Conservation (phyloP, 306 rosid species). For the Sindora glabra region DNA sequence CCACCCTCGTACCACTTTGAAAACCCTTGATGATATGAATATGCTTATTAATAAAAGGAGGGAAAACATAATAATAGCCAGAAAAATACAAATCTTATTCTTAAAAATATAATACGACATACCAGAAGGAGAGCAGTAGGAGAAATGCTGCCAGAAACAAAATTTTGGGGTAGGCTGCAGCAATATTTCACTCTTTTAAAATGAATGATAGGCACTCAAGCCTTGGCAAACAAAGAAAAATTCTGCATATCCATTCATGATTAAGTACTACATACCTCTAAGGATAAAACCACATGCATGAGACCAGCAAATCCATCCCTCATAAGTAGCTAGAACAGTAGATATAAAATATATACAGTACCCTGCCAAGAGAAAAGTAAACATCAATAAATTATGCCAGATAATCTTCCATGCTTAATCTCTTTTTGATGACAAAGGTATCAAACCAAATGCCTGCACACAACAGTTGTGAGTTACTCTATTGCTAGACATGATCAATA, state of each 20-base stretch:
- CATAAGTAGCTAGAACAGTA: slow-evolving; percentile 39
- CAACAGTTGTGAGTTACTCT: background rate
- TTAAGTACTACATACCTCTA: slow-evolving; percentile 41
- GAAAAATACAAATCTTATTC: no score
- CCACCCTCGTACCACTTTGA: no score
- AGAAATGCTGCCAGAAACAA: slow-evolving; percentile 58
- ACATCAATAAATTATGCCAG: slow-evolving; percentile 4
- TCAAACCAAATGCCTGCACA: no score
- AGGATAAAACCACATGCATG: slow-evolving; percentile 53
- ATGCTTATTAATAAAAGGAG: background rate
- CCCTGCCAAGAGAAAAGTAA: slow-evolving; percentile 33
- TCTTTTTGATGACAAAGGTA: background rate
- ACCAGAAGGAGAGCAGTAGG: slow-evolving; percentile 69
- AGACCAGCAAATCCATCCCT: slow-evolving; percentile 54
- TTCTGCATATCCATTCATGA: background rate
- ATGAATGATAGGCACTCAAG: slow-evolving; percentile 9
- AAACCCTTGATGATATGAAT: background rate
- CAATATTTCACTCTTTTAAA: slow-evolving; percentile 20
- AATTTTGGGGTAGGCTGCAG: slow-evolving; percentile 61
- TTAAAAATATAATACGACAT: slow-evolving; percentile 10
- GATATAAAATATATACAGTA: slow-evolving; percentile 51
- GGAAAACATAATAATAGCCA: background rate
- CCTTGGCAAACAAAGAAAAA: background rate
- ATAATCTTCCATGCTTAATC: background rate
- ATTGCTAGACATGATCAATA: background rate